Base-by-base conservation (phyloP, 1,139 yeast genomes). In the Debaryomycetaceae sp. region DNA sequence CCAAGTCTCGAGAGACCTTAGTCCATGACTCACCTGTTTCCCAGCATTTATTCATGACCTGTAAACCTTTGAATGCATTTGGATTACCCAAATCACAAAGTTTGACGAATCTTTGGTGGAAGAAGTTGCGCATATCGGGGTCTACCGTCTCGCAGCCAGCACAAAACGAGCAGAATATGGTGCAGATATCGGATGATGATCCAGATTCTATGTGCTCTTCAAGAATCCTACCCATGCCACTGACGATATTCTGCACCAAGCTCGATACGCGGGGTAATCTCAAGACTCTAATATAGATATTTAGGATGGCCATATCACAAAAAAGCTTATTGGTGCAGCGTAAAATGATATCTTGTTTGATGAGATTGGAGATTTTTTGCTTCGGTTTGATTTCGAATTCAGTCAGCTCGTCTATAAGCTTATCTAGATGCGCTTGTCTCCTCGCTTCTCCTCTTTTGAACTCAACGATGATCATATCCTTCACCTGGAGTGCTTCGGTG, bases 141-240 rank as follows among this genome's bases (percentile, higher is more conserved):
- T 74, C 71, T 13, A 72, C 48, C 6, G 78, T 70, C 49, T 83
- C 88, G 62, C 85, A 80, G 5, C 81, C 87, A 41, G 83, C 80
- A 40, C 80, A 70, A 55, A 83, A 82, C 9, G 75, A 56, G 33
- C 83, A 77, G 48, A 81, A 78, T 1, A 80, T 68, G 3, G 80
- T 65, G 52, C 87, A 80, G 4, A 78, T 65, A 34, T 80, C 81
- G 2, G 83, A 80, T 1, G 86, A 74, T 1, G 80, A 68, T 6
- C 65, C 63, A 5, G 73, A 62, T 23, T 69, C 75, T 5, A 83
- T 70, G 40, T 68, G 58, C 2, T 62, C 58, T 24, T 60, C 58
- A 2, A 76, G 53, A 0, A 70, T 53, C 1, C 55, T 52, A 0
- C 70, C 70, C 43, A 79, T 72, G 24, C 70, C 71, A 5, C 54